Percentiles rank a stretch among this genome's conserved stretches.
These are phyloP conservation scores for Ogataea ramenticola DNA, from an alignment of 805 yeast species.

Conservation along the genomic window DNA sequence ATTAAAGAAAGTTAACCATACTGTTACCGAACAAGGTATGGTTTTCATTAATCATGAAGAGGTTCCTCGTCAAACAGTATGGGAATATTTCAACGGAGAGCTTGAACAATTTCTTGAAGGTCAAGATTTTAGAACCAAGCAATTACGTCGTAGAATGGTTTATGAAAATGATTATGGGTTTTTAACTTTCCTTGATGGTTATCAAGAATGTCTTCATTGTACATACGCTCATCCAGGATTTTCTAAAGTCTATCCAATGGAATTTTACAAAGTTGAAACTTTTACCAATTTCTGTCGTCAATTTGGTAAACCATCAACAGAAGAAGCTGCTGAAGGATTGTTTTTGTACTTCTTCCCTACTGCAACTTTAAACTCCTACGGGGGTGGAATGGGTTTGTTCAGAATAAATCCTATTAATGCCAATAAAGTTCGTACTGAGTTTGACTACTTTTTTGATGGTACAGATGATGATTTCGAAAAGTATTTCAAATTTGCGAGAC, in stretches of 20 bases:
- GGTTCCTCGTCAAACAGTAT: slow-evolving; percentile 9
- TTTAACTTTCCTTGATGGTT: slow-evolving; percentile 20
- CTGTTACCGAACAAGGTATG: slow-evolving; percentile 18
- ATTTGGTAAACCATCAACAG: slow-evolving; percentile 14
- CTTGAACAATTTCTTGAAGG: slow-evolving; percentile 13
- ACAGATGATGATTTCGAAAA: slow-evolving; percentile 20
- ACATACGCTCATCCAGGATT: slow-evolving; percentile 22
- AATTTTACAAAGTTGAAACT: slow-evolving; percentile 19
- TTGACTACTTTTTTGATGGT: slow-evolving; percentile 23
- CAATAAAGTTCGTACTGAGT: slow-evolving; percentile 21
- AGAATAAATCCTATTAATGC: slow-evolving; percentile 22
- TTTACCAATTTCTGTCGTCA: slow-evolving; percentile 22
- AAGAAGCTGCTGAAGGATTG: slow-evolving; percentile 12
- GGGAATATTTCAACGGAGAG: slow-evolving; percentile 14
- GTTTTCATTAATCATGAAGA: slow-evolving; percentile 19
- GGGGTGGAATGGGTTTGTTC: slow-evolving; percentile 24
- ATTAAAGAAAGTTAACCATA: slow-evolving; percentile 15
- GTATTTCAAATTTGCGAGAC: slow-evolving; percentile 23
- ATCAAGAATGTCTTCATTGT: slow-evolving; percentile 24
- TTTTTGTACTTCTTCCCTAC: slow-evolving; percentile 23
- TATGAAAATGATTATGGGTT: slow-evolving; percentile 20
- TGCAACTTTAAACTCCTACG: slow-evolving; percentile 20
- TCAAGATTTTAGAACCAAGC: slow-evolving; percentile 12
- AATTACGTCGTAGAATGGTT: slow-evolving; percentile 14
- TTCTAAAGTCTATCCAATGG: slow-evolving; percentile 19